Evolutionary conservation across 331 rosid genomes (phyloP), one percentile per base, ranked within the genome.

Genomic region (Cydonia oblonga): DNA sequence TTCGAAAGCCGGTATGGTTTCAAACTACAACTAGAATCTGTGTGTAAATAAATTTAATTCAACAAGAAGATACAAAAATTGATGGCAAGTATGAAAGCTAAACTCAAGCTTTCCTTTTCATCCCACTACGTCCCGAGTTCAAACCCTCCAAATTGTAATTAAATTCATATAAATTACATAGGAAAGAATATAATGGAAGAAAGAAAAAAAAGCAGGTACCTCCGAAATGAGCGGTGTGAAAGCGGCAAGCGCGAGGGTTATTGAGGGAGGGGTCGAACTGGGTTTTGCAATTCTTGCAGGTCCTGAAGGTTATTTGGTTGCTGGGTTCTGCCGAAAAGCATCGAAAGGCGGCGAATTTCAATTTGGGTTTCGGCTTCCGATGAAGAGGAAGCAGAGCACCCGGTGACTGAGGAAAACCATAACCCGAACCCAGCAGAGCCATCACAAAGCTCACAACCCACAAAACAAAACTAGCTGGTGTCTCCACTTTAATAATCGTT

Each of bases 211-310:
- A 35, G 12, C 12, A 23, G 42, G 25, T 74, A 82, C 89, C 89
- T 44, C 89, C 89, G 66, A 85, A 85, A 75, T 85, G 89, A 54
- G 89, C 81, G 5, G 87, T 77, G 80, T 85, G 89, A 72, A 68
- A 85, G 66, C 81, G 74, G 42, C 89, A 85, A 64, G 89, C 79
- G 35, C 83, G 63, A 22, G 73, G 85, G 78, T 85, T 76, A 80
- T 85, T 85, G 44, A 74, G 79, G 33, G 78, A 66, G 6, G 83
- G 85, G 23, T 82, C 69, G 64, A 71, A 82, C 71, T 85, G 89
- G 65, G 80, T 62, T 80, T 85, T 85, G 87, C 89, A 85, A 67
- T 80, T 85, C 77, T 83, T 80, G 74, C 89, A 85, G 46, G 87
- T 85, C 76, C 83, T 80, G 15, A 80, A 75, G 33, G 35, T 64